Percentiles rank a stretch among this genome's conserved stretches.
These are phyloP conservation scores for Pleodorina starrii DNA, from an alignment of 139 green algal genomes.

Conservation along the genomic window DNA sequence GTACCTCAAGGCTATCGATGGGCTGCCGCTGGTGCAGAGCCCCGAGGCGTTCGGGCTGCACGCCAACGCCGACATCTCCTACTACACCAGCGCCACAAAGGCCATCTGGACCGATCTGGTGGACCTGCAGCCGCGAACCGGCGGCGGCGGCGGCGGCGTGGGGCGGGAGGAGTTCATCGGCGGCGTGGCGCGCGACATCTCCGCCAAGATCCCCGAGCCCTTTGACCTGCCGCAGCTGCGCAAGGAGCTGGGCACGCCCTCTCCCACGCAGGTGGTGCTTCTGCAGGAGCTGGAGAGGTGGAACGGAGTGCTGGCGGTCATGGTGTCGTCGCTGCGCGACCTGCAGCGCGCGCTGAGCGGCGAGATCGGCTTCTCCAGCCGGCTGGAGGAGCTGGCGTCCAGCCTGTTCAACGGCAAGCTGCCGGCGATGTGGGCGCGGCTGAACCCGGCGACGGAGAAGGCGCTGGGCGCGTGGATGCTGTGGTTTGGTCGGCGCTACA, in stretches of 20 bases:
- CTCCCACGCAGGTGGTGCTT: slow-evolving; percentile 83
- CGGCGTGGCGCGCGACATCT: slow-evolving; percentile 78
- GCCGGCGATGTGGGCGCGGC: slow-evolving; percentile 79
- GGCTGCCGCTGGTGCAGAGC: slow-evolving; percentile 82
- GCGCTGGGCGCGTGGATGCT: slow-evolving; percentile 86
- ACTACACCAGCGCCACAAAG: slow-evolving; percentile 89
- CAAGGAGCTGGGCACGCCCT: slow-evolving; percentile 80
- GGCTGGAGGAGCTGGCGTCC: slow-evolving; percentile 82
- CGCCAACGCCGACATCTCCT: slow-evolving; percentile 91
- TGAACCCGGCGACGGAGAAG: slow-evolving; percentile 87
- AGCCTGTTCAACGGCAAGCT: slow-evolving; percentile 87
- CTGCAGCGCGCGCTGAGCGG: slow-evolving; percentile 84
- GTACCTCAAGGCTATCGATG: slow-evolving; percentile 81
- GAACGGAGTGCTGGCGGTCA: slow-evolving; percentile 79
- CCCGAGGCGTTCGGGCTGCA: slow-evolving; percentile 90
- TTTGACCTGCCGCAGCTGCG: slow-evolving; percentile 87
- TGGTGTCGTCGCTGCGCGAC: slow-evolving; percentile 80
- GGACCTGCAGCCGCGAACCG: slow-evolving; percentile 81
- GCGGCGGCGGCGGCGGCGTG: slow-evolving; percentile 61
- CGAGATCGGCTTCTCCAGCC: slow-evolving; percentile 86
- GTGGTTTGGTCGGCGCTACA: slow-evolving; percentile 83
- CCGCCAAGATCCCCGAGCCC: slow-evolving; percentile 80
- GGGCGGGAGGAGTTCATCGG: slow-evolving; percentile 84
- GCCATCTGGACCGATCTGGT: slow-evolving; percentile 85
- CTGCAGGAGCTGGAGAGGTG: slow-evolving; percentile 90